Percentiles rank a stretch among this genome's conserved stretches.
Evolutionary conservation across 106 monocot species (phyloP).

Genomic region (Allium fistulosum): DNA sequence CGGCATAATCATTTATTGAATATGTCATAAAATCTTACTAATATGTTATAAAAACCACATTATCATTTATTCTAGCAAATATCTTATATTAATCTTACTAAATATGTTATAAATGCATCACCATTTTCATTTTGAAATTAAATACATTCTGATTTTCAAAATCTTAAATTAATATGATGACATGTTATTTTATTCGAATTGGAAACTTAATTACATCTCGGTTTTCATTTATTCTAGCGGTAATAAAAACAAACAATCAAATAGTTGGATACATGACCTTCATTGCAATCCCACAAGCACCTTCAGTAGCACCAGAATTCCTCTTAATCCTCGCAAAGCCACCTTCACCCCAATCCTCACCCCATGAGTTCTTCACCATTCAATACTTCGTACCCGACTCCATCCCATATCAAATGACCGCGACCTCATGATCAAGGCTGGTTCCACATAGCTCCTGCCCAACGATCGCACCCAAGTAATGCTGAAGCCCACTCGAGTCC

Average conservation of each 20-base stretch:
- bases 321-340: slow-evolving; percentile 45
- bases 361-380: slow-evolving; percentile 64
- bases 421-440: slow-evolving; percentile 34
- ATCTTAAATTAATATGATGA: no score
- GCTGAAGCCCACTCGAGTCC: slow-evolving; percentile 17
- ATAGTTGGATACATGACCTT: slow-evolving; percentile 25
- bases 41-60: no score
- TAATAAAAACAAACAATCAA: background rate
- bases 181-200: no score
- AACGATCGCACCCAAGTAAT: slow-evolving; percentile 24
- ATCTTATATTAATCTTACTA: no score
- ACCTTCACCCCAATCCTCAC: slow-evolving; percentile 37
- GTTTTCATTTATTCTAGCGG: no score
- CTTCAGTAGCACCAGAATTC: slow-evolving; percentile 1
- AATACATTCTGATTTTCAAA: no score
- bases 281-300: slow-evolving; percentile 44
- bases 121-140: no score
- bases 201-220: no score
- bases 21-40: no score
- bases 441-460: slow-evolving; percentile 23
- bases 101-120: no score
- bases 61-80: no score
- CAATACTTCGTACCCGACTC: slow-evolving; percentile 18
- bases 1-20: no score
- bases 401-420: slow-evolving; percentile 29